Conservation (phyloP, 2,329 filamentous ascomycete genomes). For the Cytospora piceicola region DNA sequence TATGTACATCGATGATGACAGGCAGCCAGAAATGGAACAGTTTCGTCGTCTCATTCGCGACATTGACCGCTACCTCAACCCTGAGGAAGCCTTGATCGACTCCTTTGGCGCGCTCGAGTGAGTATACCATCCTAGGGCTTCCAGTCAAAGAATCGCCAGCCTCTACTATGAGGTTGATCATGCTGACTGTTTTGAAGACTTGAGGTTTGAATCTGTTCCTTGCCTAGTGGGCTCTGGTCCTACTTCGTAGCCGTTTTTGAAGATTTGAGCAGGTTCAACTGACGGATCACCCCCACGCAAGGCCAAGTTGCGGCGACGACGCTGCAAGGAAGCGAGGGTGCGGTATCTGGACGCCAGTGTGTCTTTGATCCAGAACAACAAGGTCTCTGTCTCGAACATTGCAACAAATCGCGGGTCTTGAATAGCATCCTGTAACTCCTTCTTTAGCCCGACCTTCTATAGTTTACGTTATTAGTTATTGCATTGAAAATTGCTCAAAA, state of each 20-base stretch:
- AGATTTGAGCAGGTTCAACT: neutral
- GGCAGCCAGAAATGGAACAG: neutral
- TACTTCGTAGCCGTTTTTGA: too few relatives aligned
- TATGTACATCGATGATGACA: neutral
- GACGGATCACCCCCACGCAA: too few relatives aligned
- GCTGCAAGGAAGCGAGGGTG: neutral
- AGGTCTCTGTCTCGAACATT: conserved; percentile 2
- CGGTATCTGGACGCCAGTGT: conserved; percentile 5
- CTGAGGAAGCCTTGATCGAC: neutral
- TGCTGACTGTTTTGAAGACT: neutral
- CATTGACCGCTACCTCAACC: neutral
- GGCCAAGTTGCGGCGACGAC: neutral
- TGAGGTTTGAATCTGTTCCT: neutral
- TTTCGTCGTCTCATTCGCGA: neutral
- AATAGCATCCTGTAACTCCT: conserved; percentile 6
- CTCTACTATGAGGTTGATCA: neutral
- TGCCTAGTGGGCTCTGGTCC: neutral
- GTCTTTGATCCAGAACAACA: conserved; percentile 8
- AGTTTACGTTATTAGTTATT: neutral
- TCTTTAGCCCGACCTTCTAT: conserved; percentile 1
- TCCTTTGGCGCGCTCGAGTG: neutral
- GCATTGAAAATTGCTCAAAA: neutral
- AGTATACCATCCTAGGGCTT: neutral
- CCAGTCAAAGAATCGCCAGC: neutral
- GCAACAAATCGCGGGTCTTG: neutral